These are phyloP conservation scores for Clarireedia paspali DNA, from an alignment of 2,329 filamentous ascomycete species.

Conservation along the genomic window DNA sequence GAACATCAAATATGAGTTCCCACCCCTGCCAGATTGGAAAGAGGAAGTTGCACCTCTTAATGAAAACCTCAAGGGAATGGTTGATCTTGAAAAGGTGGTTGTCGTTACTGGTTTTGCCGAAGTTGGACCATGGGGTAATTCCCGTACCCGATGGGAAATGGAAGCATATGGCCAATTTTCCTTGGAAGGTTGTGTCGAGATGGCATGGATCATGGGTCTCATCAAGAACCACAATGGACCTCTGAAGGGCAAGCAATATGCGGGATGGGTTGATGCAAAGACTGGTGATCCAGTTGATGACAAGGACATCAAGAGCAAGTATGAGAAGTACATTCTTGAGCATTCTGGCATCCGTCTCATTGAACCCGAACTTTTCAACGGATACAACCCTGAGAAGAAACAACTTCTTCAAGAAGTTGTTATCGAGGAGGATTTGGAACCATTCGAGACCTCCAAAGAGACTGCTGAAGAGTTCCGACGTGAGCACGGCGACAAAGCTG, in stretches of 20 bases:
- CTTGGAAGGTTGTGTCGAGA: slow-evolving; percentile 94
- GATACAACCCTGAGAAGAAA: slow-evolving; percentile 98
- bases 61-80: slow-evolving; percentile 88
- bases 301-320: slow-evolving; percentile 95
- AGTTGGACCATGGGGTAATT: slow-evolving; percentile 97
- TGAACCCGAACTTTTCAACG: slow-evolving; percentile 92
- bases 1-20: slow-evolving; percentile 98
- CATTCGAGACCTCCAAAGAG: slow-evolving; percentile 95
- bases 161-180: slow-evolving; percentile 95
- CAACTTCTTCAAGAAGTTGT: slow-evolving; percentile 96
- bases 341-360: slow-evolving; percentile 97
- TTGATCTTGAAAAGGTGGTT: slow-evolving; percentile 95
- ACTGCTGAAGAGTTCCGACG: slow-evolving; percentile 96
- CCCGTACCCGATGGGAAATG: slow-evolving; percentile 98
- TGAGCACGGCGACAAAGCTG: slow-evolving; percentile 94
- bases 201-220: slow-evolving; percentile 99
- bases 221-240: slow-evolving; percentile 98
- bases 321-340: slow-evolving; percentile 93
- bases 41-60: slow-evolving; percentile 84
- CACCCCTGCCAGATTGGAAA: slow-evolving; percentile 84
- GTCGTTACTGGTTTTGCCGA: slow-evolving; percentile 96
- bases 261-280: slow-evolving; percentile 94
- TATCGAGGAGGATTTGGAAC: slow-evolving; percentile 92
- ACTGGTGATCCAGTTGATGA: slow-evolving; percentile 92
- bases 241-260: slow-evolving; percentile 93